These are phyloP conservation scores for Diaporthe sp. DNA, from an alignment of 2,329 filamentous ascomycete genomes.

Conservation along the genomic window DNA sequence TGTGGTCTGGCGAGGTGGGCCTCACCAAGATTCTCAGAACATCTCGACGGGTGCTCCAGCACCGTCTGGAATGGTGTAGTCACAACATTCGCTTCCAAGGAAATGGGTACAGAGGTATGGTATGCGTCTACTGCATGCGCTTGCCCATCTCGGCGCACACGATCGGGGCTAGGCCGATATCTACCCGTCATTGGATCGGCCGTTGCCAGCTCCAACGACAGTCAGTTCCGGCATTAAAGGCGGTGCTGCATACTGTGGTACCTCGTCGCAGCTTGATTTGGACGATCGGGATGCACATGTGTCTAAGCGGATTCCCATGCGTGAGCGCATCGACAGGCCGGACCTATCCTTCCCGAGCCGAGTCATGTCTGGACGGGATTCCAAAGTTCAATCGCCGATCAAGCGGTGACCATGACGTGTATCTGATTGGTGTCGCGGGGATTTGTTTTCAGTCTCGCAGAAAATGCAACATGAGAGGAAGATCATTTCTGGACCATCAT, in stretches of 20 bases:
- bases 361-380: conserved; percentile 15
- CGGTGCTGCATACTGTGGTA: background rate
- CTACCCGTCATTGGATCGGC: conserved; percentile 6
- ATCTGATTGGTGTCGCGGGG: background rate
- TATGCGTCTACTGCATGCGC: background rate
- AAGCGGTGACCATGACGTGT: conserved; percentile 19
- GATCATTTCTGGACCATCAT: background rate
- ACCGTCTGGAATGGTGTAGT: background rate
- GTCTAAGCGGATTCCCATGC: background rate
- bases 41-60: background rate
- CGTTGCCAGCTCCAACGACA: background rate
- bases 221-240: background rate
- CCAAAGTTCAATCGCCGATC: conserved; percentile 8
- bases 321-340: background rate
- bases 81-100: background rate
- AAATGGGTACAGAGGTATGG: background rate
- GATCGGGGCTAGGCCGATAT: background rate
- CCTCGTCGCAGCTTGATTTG: background rate
- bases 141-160: background rate
- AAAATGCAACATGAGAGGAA: background rate
- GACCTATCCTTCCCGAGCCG: background rate
- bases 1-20: background rate
- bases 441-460: background rate
- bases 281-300: background rate
- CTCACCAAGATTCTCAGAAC: background rate